phyloP scores from a whole-genome alignment of 1,139 yeast species.

The Candida sanyaensis region DNA sequence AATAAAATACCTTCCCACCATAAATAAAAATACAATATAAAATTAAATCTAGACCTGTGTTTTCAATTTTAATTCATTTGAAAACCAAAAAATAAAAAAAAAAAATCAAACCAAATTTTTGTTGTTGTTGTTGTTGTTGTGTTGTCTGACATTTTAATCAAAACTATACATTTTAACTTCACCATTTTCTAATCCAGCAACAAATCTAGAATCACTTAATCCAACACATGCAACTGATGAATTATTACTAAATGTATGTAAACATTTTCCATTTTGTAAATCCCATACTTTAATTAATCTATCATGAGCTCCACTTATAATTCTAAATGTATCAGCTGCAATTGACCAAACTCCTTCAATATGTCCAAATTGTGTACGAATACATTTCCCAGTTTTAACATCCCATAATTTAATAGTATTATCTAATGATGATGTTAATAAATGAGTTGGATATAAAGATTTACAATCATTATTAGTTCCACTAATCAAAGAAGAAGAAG shows the following conservation, averaged over 20 bases:
- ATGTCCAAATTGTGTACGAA: conserved; percentile 94
- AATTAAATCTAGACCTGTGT: too few species aligned
- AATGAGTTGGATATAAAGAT: conserved; percentile 62
- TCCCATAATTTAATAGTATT: conserved; percentile 96
- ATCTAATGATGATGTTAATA: conserved; percentile 85
- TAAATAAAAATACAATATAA: too few species aligned
- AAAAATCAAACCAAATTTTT: too few species aligned
- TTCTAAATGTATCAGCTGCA: conserved; percentile 91
- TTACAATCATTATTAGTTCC: neutral
- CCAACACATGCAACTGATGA: conserved; percentile 87
- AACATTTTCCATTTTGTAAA: conserved; percentile 86
- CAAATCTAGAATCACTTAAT: conserved; percentile 84
- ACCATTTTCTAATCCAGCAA: conserved; percentile 89
- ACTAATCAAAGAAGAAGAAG: neutral
- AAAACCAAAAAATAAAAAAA: neutral
- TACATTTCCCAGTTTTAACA: conserved; percentile 79
- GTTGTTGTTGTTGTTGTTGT: too few species aligned
- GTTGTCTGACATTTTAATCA: conserved; percentile 33
- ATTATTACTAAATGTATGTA: conserved; percentile 82
- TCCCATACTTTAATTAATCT: conserved; percentile 93
- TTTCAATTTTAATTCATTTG: too few species aligned
- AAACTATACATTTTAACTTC: conserved; percentile 80
- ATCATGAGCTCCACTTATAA: conserved; percentile 93
- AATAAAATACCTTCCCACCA: too few species aligned
- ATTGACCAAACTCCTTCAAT: conserved; percentile 98